Evolutionary conservation across 176 grass and related monocot species (phyloP), one percentile per base, ranked within the genome.

Genomic region (Triticum timopheevii): DNA sequence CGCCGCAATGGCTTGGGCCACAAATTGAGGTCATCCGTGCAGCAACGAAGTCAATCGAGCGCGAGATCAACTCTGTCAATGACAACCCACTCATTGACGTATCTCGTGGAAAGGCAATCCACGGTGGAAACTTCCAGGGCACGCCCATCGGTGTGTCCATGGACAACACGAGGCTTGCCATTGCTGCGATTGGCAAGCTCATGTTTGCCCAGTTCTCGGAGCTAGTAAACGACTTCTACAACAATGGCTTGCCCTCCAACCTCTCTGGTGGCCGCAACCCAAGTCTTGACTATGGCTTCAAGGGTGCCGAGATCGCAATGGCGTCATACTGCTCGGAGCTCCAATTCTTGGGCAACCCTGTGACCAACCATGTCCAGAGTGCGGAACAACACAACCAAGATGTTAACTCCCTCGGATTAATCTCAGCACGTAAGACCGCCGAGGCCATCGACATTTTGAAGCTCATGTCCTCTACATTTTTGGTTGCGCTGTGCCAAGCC

Each of bases 351-450:
- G 95, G 58, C 50, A 97, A 97, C 84, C 95, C 92, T 0, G 92
- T 97, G 16, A 97, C 92, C 44, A 97, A 90, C 90, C 95, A 97
- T 24, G 95, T 97, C 15, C 95, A 97, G 83, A 97, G 95, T 33
- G 95, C 95, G 5, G 95, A 97, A 84, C 92, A 94, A 34, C 95
- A 97, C 81, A 97, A 97, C 83, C 94, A 97, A 67, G 94, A 94
- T 36, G 92, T 97, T 4, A 97, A 97, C 92, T 97, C 94, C 3
- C 80, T 97, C 0, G 94, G 94, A 13, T 82, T 97, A 69, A 90
- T 97, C 90, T 97, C 94, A 1, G 78, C 95, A 2, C 72, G 92
- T 34, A 97, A 97, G 84, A 97, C 95, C 0, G 92, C 73, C 1
- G 95, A 97, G 84, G 95, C 95, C 12, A 28, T 97, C 24, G 92